Evolutionary conservation across 2,329 filamentous ascomycete genomes (phyloP).

Genomic region (Chaetomiaceae sp.): DNA sequence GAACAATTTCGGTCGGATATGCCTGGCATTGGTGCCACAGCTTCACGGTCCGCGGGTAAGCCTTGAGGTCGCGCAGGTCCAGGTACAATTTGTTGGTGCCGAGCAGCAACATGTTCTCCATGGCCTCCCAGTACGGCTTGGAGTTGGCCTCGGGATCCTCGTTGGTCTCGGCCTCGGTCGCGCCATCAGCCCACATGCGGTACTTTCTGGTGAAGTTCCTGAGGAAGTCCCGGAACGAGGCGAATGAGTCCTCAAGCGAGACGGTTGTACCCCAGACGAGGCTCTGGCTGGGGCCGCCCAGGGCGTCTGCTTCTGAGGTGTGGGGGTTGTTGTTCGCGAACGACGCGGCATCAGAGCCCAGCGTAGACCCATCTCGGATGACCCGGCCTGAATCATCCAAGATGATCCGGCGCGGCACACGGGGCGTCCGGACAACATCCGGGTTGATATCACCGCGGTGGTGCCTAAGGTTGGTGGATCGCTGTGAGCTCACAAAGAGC

Average conservation of each 20-base stretch:
- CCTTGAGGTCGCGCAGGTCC: slow-evolving; percentile 81
- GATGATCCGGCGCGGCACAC: slow-evolving; percentile 50
- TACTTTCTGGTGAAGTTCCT: slow-evolving; percentile 92
- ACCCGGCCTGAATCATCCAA: slow-evolving; percentile 56
- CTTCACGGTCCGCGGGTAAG: slow-evolving; percentile 88
- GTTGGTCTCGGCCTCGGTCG: slow-evolving; percentile 68
- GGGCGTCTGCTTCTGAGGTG: slow-evolving; percentile 84
- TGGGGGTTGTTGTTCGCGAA: slow-evolving; percentile 66
- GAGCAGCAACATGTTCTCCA: slow-evolving; percentile 87
- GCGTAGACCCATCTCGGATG: slow-evolving; percentile 46
- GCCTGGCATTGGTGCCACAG: slow-evolving; percentile 92
- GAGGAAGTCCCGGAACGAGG: slow-evolving; percentile 85
- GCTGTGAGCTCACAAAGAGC: slow-evolving; percentile 69
- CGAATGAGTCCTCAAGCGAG: slow-evolving; percentile 83
- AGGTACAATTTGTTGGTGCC: slow-evolving; percentile 81
- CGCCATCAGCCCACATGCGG: slow-evolving; percentile 84
- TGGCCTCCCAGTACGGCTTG: slow-evolving; percentile 76
- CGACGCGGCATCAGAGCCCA: slow-evolving; percentile 55
- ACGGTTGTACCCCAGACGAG: slow-evolving; percentile 98
- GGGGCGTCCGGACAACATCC: slow-evolving; percentile 57
- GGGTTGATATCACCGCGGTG: slow-evolving; percentile 85
- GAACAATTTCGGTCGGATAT: slow-evolving; percentile 94
- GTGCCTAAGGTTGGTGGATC: slow-evolving; percentile 50
- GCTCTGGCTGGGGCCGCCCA: slow-evolving; percentile 75
- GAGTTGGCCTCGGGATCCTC: slow-evolving; percentile 66